These are phyloP conservation scores for Bruguiera parviflora DNA, from an alignment of 345 rosid genomes.

Conservation along the genomic window DNA sequence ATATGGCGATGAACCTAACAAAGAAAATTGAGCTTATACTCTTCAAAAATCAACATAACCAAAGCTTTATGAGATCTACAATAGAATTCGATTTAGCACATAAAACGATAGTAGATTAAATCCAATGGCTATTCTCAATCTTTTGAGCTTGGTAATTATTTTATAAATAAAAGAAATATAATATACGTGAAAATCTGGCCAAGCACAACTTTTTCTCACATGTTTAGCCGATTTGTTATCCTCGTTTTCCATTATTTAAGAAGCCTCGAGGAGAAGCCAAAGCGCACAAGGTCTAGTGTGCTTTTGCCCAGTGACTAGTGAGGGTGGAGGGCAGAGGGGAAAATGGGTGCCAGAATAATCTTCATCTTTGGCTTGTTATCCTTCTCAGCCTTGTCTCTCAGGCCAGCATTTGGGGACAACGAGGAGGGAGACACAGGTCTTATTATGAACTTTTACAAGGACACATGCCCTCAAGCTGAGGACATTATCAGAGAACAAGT, in stretches of 20 bases:
- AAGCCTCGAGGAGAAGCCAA: neutral
- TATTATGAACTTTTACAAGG: slow-evolving; percentile 77
- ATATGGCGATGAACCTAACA: no score
- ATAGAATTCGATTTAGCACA: no score
- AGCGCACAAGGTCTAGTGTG: slow-evolving; percentile 15
- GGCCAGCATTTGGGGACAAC: slow-evolving; percentile 37
- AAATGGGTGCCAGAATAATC: slow-evolving; percentile 51
- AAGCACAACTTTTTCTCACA: no score
- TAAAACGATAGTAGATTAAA: no score
- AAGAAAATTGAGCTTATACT: no score
- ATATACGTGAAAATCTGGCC: no score
- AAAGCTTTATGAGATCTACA: no score
- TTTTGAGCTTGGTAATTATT: no score
- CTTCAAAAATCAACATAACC: no score
- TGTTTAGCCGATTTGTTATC: neutral
- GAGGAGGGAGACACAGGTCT: slow-evolving; percentile 62
- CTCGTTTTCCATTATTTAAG: slow-evolving; percentile 36
- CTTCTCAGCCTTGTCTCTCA: slow-evolving; percentile 42
- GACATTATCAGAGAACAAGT: slow-evolving; percentile 88
- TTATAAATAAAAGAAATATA: no score
- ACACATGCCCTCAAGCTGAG: slow-evolving; percentile 93
- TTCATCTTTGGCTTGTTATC: slow-evolving; percentile 40
- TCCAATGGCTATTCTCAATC: no score
- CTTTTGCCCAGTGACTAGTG: slow-evolving; percentile 1
- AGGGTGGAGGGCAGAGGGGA: neutral